Evolutionary conservation across 2,329 filamentous ascomycete genomes (phyloP), one percentile per base, ranked within the genome.

Genomic region (Ophiostoma sp.): DNA sequence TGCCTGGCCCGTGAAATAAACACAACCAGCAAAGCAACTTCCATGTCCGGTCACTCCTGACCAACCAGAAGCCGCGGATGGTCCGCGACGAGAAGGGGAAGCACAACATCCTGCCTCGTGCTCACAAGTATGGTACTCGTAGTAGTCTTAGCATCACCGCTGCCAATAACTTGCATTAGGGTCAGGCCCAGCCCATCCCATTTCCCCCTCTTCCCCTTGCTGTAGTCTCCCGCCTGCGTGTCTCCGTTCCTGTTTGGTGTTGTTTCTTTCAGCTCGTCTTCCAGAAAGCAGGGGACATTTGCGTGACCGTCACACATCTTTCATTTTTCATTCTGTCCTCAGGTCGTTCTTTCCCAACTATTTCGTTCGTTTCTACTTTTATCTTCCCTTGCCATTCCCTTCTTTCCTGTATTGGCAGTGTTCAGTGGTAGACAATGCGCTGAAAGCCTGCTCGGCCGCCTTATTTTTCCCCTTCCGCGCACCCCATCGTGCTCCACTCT

Each of bases 391-490:
- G 11, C 19, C 15, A 12, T n/a, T 39, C 31, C 22, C 25, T 28
- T 70, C 66, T 22, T 52, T 28, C 45, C 50, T 12, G 19, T 19
- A 59, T 45, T 52, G 19, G 45, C 31, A 45, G 28, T 12, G 39
- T 42, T 19, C 25, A 11, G 11, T 15, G 25, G 25, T 39, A 55
- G 11, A 64, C 59, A 3, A 36, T 31, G 11, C 70, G 57, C 48
- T 59, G 45, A 70, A 45, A 45, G 22, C 36, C 45, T 63, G 25
- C 33, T 71, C 69, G 69, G 61, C 52, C 69, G 45, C 69, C 72
- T 50, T 70, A 72, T 72, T 73, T 73, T 72, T 55, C 48, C 55
- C 70, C 74, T 71, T 72, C 69, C 74, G 71, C 36, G 42, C 33
- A 36, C 55, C 31, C 59, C 61, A 39, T 50, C 39, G 63, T 73